Evolutionary conservation across 177 flowering plant genomes (phyloP).

Genomic region (Vitis hybrid): DNA sequence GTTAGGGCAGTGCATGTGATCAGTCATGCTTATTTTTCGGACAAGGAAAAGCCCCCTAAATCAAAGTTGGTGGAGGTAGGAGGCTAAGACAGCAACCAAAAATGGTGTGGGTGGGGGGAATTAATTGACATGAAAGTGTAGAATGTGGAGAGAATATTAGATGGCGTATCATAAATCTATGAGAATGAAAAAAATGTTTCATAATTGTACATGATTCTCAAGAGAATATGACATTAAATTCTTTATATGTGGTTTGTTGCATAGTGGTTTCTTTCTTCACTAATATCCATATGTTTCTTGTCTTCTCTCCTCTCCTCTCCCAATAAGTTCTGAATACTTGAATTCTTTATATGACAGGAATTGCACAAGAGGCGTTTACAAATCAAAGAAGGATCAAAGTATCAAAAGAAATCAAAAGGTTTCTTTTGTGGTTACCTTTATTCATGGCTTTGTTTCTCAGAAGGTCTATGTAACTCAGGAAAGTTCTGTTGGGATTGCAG

Average conservation of each 20-base stretch:
- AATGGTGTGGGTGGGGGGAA: neutral
- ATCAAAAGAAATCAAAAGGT: constrained; percentile 47
- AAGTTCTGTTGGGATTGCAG: constrained; percentile 11
- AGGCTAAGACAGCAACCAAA: neutral
- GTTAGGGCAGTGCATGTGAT: neutral
- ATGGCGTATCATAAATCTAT: neutral
- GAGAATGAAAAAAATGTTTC: neutral
- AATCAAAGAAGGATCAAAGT: constrained; percentile 23
- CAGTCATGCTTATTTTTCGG: neutral
- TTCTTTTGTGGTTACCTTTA: neutral
- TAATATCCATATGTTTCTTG: neutral
- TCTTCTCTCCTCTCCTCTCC: neutral
- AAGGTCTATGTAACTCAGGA: neutral
- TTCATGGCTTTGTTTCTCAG: neutral
- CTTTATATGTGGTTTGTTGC: neutral
- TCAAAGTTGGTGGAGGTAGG: neutral
- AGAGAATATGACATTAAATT: neutral
- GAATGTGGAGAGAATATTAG: neutral
- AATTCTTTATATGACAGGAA: constrained; percentile 37
- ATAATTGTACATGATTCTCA: neutral
- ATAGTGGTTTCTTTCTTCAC: neutral
- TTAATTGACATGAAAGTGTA: neutral
- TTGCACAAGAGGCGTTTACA: constrained; percentile 64
- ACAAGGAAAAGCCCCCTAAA: neutral
- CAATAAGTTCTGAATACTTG: neutral